These are phyloP conservation scores for Trichoderma sp. DNA, from an alignment of 2,329 filamentous ascomycete genomes.

Conservation along the genomic window DNA sequence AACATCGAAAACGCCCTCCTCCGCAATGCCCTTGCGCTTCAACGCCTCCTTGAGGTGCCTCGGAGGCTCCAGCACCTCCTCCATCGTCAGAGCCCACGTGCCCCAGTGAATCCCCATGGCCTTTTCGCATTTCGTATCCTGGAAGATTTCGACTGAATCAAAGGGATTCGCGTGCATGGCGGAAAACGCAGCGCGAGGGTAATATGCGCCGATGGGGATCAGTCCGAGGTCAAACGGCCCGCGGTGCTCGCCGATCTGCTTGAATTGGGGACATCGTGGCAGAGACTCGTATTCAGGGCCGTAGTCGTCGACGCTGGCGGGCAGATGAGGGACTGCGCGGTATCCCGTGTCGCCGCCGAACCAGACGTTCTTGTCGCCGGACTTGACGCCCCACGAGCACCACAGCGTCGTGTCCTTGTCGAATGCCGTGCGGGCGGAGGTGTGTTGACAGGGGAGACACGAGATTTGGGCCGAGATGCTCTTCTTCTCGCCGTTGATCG, in stretches of 20 bases:
- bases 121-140: slow-evolving; percentile 73
- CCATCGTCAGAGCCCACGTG: slow-evolving; percentile 81
- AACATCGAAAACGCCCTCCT: slow-evolving; percentile 76
- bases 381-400: slow-evolving; percentile 81
- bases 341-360: slow-evolving; percentile 94
- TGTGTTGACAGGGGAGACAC: slow-evolving; percentile 84
- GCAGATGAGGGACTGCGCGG: slow-evolving; percentile 68
- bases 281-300: slow-evolving; percentile 63
- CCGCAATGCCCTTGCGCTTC: slow-evolving; percentile 63
- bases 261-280: slow-evolving; percentile 81
- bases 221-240: slow-evolving; percentile 90
- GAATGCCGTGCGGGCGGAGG: slow-evolving; percentile 65
- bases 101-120: slow-evolving; percentile 95
- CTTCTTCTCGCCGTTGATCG: slow-evolving; percentile 35
- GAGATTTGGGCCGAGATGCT: slow-evolving; percentile 70
- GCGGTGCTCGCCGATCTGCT: slow-evolving; percentile 74
- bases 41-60: slow-evolving; percentile 70
- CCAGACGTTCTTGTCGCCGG: slow-evolving; percentile 75
- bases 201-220: slow-evolving; percentile 91
- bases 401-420: slow-evolving; percentile 80
- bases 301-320: slow-evolving; percentile 68
- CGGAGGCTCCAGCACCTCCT: slow-evolving; percentile 85
- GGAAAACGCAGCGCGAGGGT: slow-evolving; percentile 71
- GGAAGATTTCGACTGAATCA: slow-evolving; percentile 87
- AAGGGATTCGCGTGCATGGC: slow-evolving; percentile 83